phyloP scores from a whole-genome alignment of 768 basidiomycete genomes.

The Suillus clintonianus region DNA sequence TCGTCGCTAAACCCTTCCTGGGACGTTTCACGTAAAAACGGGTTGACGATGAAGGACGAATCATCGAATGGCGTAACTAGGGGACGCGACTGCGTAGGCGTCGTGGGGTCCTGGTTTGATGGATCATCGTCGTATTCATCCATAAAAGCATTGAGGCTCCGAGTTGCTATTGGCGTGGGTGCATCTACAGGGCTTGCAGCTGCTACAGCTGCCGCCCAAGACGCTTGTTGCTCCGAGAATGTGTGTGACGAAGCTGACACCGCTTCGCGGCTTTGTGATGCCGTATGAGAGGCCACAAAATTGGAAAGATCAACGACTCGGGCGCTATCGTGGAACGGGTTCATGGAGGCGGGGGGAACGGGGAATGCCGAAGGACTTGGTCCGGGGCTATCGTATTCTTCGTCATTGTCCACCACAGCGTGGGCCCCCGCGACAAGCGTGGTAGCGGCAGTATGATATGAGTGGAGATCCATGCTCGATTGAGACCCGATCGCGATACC shows the following conservation, averaged over 20 bases:
- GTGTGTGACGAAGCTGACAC: background rate
- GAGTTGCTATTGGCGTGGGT: background rate
- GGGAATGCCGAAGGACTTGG: conserved; percentile 10
- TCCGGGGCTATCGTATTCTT: background rate
- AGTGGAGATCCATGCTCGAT: conserved; percentile 6
- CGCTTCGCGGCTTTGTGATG: background rate
- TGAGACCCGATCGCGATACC: conserved; percentile 9
- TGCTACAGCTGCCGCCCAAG: conserved; percentile 5
- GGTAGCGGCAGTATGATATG: conserved; percentile 3
- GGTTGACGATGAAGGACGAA: background rate
- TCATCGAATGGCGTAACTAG: background rate
- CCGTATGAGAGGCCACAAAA: background rate
- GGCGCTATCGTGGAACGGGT: conserved; percentile 3
- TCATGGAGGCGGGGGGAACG: background rate
- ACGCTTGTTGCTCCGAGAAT: background rate
- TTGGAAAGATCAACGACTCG: background rate
- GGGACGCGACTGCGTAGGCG: background rate
- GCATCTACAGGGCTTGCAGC: conserved; percentile 5
- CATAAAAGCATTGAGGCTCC: background rate
- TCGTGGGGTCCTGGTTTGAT: background rate
- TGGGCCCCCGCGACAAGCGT: background rate
- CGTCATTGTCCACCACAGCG: conserved; percentile 1
- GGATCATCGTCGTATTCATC: background rate
- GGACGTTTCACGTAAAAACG: background rate
- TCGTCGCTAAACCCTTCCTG: background rate